phyloP scores from a whole-genome alignment of 2,329 filamentous ascomycete genomes.

The Pseudohalonectria lignicola region DNA sequence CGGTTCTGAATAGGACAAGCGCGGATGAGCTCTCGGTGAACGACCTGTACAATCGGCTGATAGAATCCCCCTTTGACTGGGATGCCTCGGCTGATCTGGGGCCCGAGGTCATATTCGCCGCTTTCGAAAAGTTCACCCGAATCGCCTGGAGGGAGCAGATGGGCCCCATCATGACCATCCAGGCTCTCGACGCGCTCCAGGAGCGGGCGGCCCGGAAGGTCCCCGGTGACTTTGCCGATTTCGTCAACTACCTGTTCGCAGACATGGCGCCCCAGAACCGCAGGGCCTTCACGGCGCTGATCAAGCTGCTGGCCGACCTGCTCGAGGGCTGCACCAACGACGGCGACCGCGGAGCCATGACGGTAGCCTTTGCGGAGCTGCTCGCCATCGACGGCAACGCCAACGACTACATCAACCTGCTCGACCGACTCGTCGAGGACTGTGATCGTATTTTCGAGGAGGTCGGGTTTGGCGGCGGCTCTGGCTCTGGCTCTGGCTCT shows the following conservation, averaged over 20 bases:
- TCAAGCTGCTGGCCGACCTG: conserved; percentile 78
- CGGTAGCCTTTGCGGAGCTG: conserved; percentile 79
- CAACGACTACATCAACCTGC: conserved; percentile 74
- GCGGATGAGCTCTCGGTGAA: conserved; percentile 77
- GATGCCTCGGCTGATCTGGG: conserved; percentile 65
- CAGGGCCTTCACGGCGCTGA: conserved; percentile 70
- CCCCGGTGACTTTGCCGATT: conserved; percentile 62
- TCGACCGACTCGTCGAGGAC: conserved; percentile 83
- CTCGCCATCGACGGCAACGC: conserved; percentile 68
- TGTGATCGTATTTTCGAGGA: conserved; percentile 82
- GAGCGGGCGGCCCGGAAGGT: conserved; percentile 52
- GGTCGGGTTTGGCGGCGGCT: conserved; percentile 23
- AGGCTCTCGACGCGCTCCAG: conserved; percentile 66
- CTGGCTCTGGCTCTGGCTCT: no score
- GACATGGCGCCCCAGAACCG: conserved; percentile 61
- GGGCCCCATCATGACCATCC: conserved; percentile 67
- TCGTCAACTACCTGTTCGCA: conserved; percentile 51
- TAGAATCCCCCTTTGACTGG: conserved; percentile 72
- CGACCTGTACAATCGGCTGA: conserved; percentile 78
- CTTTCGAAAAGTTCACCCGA: conserved; percentile 86
- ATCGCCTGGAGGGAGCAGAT: conserved; percentile 84
- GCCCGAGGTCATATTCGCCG: conserved; percentile 77
- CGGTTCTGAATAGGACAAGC: conserved; percentile 55
- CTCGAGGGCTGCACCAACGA: conserved; percentile 87
- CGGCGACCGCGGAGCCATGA: conserved; percentile 78